These are phyloP conservation scores for Aspergillus panamensis DNA, from an alignment of 495 filamentous ascomycete genomes.

Conservation along the genomic window DNA sequence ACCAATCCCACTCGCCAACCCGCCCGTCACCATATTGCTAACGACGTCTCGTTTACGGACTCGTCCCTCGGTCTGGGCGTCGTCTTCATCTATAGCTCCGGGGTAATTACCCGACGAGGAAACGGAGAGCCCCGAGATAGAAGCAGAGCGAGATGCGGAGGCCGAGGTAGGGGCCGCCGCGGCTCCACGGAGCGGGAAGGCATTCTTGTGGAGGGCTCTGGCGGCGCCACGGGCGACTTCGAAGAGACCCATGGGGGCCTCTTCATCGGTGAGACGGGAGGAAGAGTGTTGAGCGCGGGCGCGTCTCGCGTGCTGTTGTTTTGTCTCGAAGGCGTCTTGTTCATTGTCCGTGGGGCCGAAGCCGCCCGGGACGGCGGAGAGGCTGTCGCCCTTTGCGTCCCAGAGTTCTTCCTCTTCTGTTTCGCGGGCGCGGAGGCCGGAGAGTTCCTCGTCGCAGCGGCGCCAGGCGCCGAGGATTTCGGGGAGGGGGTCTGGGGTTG, in stretches of 20 bases:
- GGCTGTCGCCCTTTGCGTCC: slow-evolving; percentile 61
- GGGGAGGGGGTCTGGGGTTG: slow-evolving; percentile 64
- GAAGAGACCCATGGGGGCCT: slow-evolving; percentile 91
- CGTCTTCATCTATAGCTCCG: slow-evolving; percentile 22
- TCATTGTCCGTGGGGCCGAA: slow-evolving; percentile 52
- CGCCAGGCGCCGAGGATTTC: slow-evolving; percentile 85
- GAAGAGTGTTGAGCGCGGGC: slow-evolving; percentile 36
- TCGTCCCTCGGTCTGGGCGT: slow-evolving; percentile 41
- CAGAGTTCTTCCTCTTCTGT: slow-evolving; percentile 69
- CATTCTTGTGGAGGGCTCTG: slow-evolving; percentile 64
- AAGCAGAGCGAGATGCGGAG: too few relatives aligned
- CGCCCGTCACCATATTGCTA: slow-evolving; percentile 68
- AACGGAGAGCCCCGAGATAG: not conserved
- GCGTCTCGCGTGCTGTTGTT: slow-evolving; percentile 36
- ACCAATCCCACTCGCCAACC: slow-evolving; percentile 74
- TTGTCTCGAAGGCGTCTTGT: slow-evolving; percentile 43
- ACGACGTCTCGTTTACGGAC: slow-evolving; percentile 79
- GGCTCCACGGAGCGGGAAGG: slow-evolving; percentile 49
- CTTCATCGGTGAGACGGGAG: slow-evolving; percentile 48
- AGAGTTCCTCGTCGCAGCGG: slow-evolving; percentile 82
- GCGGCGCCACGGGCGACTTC: slow-evolving; percentile 84
- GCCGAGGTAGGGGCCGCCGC: slow-evolving; percentile 16
- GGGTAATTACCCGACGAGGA: slow-evolving; percentile 1
- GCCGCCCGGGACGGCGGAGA: slow-evolving; percentile 60
- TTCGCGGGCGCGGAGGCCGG: slow-evolving; percentile 63